These are phyloP conservation scores for Calonectria fujianensis DNA, from an alignment of 2,329 filamentous ascomycete species.

Conservation along the genomic window DNA sequence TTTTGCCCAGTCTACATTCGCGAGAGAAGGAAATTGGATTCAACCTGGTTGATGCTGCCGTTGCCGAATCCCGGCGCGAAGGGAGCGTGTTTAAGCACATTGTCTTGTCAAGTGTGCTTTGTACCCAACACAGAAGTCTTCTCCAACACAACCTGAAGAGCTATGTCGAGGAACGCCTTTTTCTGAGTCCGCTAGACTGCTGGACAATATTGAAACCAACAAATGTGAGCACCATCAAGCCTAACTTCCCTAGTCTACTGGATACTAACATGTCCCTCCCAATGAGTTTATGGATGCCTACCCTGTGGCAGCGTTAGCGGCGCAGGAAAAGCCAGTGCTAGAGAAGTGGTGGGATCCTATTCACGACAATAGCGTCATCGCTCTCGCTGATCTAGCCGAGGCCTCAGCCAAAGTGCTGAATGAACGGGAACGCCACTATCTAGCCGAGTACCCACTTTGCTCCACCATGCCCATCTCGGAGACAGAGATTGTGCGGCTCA, in stretches of 20 bases:
- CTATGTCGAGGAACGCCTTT: slow-evolving; percentile 1
- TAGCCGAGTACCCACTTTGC: slow-evolving; percentile 5
- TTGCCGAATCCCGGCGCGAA: neutral
- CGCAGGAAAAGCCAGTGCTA: neutral
- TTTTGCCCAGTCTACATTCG: neutral
- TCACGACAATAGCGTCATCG: neutral
- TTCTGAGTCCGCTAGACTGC: neutral
- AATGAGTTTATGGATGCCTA: slow-evolving; percentile 8
- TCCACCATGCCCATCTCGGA: slow-evolving; percentile 1
- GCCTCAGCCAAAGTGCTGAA: neutral
- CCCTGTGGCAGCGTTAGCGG: neutral
- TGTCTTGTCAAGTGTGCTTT: neutral
- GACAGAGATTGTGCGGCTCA: neutral
- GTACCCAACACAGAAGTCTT: neutral
- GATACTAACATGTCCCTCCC: neutral
- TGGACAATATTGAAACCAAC: neutral
- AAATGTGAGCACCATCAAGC: neutral
- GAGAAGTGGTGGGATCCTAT: slow-evolving; percentile 2
- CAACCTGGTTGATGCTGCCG: neutral
- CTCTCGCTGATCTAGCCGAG: neutral
- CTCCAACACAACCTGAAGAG: neutral
- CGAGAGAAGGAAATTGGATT: slow-evolving; percentile 1
- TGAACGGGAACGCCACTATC: neutral
- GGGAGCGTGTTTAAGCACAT: neutral
- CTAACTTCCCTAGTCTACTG: neutral